Evolutionary conservation across 2,329 filamentous ascomycete species (phyloP).

Genomic region (Phialophora verrucosa): DNA sequence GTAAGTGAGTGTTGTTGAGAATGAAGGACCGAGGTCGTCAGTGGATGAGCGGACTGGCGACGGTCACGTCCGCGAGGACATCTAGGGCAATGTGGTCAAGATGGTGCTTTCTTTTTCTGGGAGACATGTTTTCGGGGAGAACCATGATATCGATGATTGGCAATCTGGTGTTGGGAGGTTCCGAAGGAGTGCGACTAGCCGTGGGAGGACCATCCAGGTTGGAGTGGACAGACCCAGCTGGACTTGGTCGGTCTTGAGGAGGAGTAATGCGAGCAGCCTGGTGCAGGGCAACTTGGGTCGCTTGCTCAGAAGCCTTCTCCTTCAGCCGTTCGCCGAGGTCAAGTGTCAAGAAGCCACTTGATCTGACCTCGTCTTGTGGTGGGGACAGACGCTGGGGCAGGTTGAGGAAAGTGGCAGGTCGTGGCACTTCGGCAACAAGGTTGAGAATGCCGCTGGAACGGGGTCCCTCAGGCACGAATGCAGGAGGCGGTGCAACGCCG

Average conservation of each 20-base stretch:
- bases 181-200: slow-evolving; percentile 26
- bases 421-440: slow-evolving; percentile 31
- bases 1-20: slow-evolving; percentile 55
- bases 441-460: slow-evolving; percentile 40
- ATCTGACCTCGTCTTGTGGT: slow-evolving; percentile 37
- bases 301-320: slow-evolving; percentile 25
- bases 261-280: slow-evolving; percentile 26
- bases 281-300: slow-evolving; percentile 21
- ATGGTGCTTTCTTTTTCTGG: slow-evolving; percentile 37
- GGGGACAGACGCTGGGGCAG: slow-evolving; percentile 29
- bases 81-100: slow-evolving; percentile 37
- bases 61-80: slow-evolving; percentile 38
- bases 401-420: slow-evolving; percentile 15
- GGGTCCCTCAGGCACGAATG: slow-evolving; percentile 30
- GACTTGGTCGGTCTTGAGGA: slow-evolving; percentile 32
- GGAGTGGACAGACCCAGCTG: slow-evolving; percentile 26
- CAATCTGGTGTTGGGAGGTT: slow-evolving; percentile 19
- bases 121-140: slow-evolving; percentile 29
- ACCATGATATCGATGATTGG: slow-evolving; percentile 29
- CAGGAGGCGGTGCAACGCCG: slow-evolving; percentile 18
- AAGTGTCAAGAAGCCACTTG: slow-evolving; percentile 38
- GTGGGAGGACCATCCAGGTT: slow-evolving; percentile 20
- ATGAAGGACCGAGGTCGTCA: slow-evolving; percentile 19
- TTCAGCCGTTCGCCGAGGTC: slow-evolving; percentile 33
- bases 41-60: slow-evolving; percentile 37